Evolutionary conservation across 805 yeast genomes (phyloP).

Genomic region (Suhomyces pyralidae): DNA sequence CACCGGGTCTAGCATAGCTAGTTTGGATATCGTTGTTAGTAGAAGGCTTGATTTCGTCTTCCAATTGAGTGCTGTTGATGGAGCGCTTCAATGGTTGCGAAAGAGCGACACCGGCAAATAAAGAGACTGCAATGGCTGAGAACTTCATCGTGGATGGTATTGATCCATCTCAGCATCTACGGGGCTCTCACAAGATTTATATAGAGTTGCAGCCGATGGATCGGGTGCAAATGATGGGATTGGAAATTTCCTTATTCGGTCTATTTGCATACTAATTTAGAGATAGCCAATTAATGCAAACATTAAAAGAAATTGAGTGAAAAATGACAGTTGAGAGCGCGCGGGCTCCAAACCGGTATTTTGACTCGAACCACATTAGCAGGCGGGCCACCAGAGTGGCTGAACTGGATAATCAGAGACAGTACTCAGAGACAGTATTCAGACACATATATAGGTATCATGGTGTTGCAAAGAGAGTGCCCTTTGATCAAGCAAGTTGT

Average conservation of each 20-base stretch:
- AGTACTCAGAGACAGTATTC: too few species aligned
- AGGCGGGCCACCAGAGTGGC: too few species aligned
- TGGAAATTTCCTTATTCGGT: background rate
- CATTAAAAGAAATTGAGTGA: background rate
- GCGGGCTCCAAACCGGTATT: background rate
- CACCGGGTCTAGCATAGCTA: conserved; percentile 28
- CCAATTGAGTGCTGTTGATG: conserved; percentile 10
- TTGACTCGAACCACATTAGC: background rate
- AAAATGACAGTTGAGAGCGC: background rate
- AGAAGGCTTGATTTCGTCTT: conserved; percentile 2
- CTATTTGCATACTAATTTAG: background rate
- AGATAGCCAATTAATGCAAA: background rate
- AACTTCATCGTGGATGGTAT: background rate
- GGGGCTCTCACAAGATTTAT: background rate
- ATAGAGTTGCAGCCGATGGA: background rate
- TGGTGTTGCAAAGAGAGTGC: too few species aligned
- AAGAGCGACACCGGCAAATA: conserved; percentile 9
- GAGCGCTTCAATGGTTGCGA: conserved; percentile 18
- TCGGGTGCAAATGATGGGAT: background rate
- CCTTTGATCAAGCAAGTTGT: too few species aligned
- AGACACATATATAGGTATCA: too few species aligned
- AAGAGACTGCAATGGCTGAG: background rate
- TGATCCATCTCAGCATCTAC: background rate
- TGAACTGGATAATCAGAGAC: too few species aligned
- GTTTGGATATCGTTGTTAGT: conserved; percentile 17